A percentile compares a stretch with the other conserved stretches of the same genome.
Evolutionary conservation across 164 flowering plant species (phyloP).

Genomic region (Berberis thunbergii): DNA sequence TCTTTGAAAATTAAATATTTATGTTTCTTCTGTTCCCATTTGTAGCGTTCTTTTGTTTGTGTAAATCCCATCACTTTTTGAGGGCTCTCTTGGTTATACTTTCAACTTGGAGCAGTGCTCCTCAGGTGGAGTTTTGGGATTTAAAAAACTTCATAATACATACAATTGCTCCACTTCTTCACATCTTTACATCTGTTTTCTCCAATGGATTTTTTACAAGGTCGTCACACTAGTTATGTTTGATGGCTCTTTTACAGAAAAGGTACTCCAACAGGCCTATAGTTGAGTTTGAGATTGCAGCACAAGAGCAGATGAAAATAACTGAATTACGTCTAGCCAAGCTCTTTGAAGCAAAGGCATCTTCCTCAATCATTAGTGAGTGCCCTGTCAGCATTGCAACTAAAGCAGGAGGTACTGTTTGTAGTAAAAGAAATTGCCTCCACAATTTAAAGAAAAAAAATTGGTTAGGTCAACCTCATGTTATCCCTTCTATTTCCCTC

Average conservation of each 20-base stretch:
- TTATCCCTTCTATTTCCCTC: no score
- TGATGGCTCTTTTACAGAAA: constrained; percentile 32
- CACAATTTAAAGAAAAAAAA: not conserved
- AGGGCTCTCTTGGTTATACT: no score
- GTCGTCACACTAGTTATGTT: not conserved
- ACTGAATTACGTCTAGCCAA: constrained; percentile 80
- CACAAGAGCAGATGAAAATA: constrained; percentile 89
- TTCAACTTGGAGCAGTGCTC: no score
- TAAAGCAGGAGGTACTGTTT: constrained; percentile 53
- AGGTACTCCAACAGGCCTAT: constrained; percentile 77
- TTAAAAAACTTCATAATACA: no score
- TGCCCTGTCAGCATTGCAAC: constrained; percentile 15
- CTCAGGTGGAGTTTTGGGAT: no score
- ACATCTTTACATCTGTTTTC: not conserved
- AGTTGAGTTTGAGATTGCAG: constrained; percentile 83
- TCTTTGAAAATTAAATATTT: no score
- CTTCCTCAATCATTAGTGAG: constrained; percentile 14
- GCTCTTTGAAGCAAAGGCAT: constrained; percentile 40
- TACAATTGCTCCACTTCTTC: not conserved
- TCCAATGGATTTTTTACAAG: not conserved
- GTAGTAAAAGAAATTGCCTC: no score
- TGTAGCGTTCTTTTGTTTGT: no score
- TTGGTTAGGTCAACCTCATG: no score
- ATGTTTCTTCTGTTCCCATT: no score
- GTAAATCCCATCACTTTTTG: no score